Base-by-base conservation (phyloP, 164 flowering plant species). In the Vitis labrusca region DNA sequence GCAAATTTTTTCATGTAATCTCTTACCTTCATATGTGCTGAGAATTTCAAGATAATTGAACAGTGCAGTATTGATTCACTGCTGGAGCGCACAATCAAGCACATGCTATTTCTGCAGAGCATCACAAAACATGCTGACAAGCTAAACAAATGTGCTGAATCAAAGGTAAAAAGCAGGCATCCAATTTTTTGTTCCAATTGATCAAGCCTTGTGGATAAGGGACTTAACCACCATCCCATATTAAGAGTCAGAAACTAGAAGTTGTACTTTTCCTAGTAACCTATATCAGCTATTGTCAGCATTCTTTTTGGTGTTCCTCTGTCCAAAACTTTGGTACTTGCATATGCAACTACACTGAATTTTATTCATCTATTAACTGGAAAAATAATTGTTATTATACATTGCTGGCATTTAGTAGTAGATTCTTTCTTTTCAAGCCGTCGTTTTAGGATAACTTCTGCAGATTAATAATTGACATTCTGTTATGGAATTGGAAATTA, bases 61-160 rank as follows among this genome's bases (percentile, higher is more conserved):
- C 97, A 91, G 97, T 92, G 97, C 76, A 92, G 94, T 65, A 92
- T 92, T 71, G 94, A 90, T 81, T 81, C 93, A n/a, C 81, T 92
- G 77, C 81, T 92, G 79, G 97, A 87, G 70, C 88, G 89, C 54
- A 86, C 93, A 14, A 83, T 92, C 83, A 88, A 92, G 82, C 97
- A 92, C 73, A 88, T 88, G 91, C 79, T 86, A 57, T 92, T 86
- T 77, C 71, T 92, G 66, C 92, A 92, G 74, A 78, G 84, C 74
- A 75, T 87, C 67, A 83, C 89, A 23, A 85, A 84, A 76, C 86
- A 87, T 84, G 87, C 90, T 51, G 91, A 88, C 72, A 87, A 87
- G 76, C 78, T 90, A 65, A 82, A 66, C 60, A 81, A 80, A 71
- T 83, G 84, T 67, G 80, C 85, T 23, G 83, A 78, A 62, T 73